Base-by-base conservation (phyloP, 2,329 filamentous ascomycete genomes). In the Ceratocystis colombiana region DNA sequence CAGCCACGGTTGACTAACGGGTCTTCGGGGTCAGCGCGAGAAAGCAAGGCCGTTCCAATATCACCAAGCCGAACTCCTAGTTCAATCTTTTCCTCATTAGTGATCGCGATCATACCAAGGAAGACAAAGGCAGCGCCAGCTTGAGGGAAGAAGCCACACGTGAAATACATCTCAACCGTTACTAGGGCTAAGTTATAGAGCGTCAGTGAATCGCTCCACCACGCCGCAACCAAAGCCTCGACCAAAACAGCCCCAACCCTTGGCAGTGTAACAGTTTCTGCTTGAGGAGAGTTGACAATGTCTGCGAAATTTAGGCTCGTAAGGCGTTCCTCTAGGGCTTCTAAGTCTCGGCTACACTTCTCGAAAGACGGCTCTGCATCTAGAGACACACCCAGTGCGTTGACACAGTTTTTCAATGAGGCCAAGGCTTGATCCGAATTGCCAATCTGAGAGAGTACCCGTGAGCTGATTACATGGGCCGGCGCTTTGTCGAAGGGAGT, bases 401-500 rank as follows among this genome's bases (percentile, higher is more conserved):
- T 77, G 17, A 96, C 77, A 69, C 89, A 91, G 59, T 85, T 82
- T 71, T 87, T 87, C 28, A 96, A 77, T 0, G 84, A 83, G 41
- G 81, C 76, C 70, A 96, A 84, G 0, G 91, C 89, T 3, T 82
- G 82, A 25, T 80, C 76, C 33, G 86, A 84, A 69, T 96, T 84
- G 1, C 91, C 90, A 65, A 82, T 81, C 71, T 92, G 85, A 1
- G 88, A 84, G 71, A 86, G 84, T 59, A 96, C 87, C 62, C 90
- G 84, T 5, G 89, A 91, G 73, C 90, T 86, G 45, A 96, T 78
- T 50, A 96, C 87, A 77, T 88, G 95, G 0, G 90, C 89, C 7
- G 89, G 87, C 1, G 89, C 89, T 76, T 90, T 94, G 74, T 96
- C 91, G 5, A 89, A 82, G 0, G 89, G 77, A 20, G 85, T 85